phyloP scores from a whole-genome alignment of 108 stramenopile species.

The Stephanodiscus minutulus region DNA sequence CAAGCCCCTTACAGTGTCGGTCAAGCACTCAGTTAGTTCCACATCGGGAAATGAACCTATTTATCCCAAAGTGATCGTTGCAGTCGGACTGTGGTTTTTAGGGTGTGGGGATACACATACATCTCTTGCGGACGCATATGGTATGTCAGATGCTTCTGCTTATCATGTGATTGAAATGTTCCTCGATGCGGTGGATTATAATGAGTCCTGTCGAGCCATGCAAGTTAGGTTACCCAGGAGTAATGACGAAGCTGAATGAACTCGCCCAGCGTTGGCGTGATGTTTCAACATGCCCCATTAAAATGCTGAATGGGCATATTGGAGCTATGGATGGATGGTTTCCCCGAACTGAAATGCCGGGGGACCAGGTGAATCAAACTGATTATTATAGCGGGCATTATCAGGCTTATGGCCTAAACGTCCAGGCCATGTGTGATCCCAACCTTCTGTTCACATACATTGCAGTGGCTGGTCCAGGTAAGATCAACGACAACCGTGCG shows the following conservation, averaged over 20 bases:
- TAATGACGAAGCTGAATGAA: slow-evolving; percentile 1
- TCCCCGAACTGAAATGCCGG: slow-evolving; percentile 15
- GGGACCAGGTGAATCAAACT: neutral
- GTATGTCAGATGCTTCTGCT: slow-evolving; percentile 1
- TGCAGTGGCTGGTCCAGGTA: slow-evolving; percentile 10
- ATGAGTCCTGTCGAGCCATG: neutral
- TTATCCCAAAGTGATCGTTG: slow-evolving; percentile 15
- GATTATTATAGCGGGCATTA: slow-evolving; percentile 24
- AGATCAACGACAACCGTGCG: slow-evolving; percentile 2
- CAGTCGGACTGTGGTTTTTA: slow-evolving; percentile 2
- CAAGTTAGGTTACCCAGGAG: slow-evolving; percentile 10
- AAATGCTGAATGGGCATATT: slow-evolving; percentile 2
- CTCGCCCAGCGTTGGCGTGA: neutral
- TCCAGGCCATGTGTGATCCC: slow-evolving; percentile 19
- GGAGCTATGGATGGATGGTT: slow-evolving; percentile 1
- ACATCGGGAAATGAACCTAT: slow-evolving; percentile 23
- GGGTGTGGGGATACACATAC: neutral
- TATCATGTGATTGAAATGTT: slow-evolving; percentile 10
- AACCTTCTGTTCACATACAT: slow-evolving; percentile 6
- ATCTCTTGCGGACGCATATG: slow-evolving; percentile 5
- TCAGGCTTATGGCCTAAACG: slow-evolving; percentile 17
- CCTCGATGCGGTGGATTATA: slow-evolving; percentile 16
- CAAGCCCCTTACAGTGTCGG: no score
- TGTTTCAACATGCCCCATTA: slow-evolving; percentile 1
- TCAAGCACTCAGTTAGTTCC: no score